Evolutionary conservation across 805 yeast genomes (phyloP).

Genomic region (Kuraishia hungarica): DNA sequence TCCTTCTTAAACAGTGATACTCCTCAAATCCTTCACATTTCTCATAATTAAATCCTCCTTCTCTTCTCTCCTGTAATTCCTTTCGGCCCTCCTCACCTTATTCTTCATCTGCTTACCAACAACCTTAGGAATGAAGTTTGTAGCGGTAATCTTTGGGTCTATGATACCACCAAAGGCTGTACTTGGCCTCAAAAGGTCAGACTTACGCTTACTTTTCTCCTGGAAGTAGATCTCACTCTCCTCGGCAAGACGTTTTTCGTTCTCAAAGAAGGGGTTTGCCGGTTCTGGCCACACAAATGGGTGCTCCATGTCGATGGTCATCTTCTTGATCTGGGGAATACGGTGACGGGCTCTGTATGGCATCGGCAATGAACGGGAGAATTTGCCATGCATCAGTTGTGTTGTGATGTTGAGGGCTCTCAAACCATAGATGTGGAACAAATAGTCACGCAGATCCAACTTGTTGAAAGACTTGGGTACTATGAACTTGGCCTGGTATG

Average conservation of each 20-base stretch:
- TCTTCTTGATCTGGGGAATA: slow-evolving; percentile 78
- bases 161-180: slow-evolving; percentile 68
- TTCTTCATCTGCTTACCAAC: slow-evolving; percentile 38
- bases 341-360: slow-evolving; percentile 62
- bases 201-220: slow-evolving; percentile 46
- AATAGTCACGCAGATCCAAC: slow-evolving; percentile 87
- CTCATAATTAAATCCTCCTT: slow-evolving; percentile 28
- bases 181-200: slow-evolving; percentile 61
- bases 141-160: slow-evolving; percentile 44
- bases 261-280: slow-evolving; percentile 25
- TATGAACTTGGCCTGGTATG: slow-evolving; percentile 92
- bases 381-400: slow-evolving; percentile 69
- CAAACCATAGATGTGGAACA: slow-evolving; percentile 83
- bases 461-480: slow-evolving; percentile 94
- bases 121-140: slow-evolving; percentile 53
- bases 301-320: slow-evolving; percentile 93
- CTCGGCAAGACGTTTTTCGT: slow-evolving; percentile 23
- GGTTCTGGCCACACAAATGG: slow-evolving; percentile 94
- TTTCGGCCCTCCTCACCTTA: slow-evolving; percentile 24
- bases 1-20: neutral
- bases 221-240: slow-evolving; percentile 45
- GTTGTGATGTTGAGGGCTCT: slow-evolving; percentile 85
- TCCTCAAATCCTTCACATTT: slow-evolving; percentile 16
- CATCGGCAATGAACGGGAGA: slow-evolving; percentile 44
- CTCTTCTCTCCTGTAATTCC: slow-evolving; percentile 13